Percentiles rank a stretch among this genome's conserved stretches.
These are phyloP conservation scores for Coemansia sp. DNA, from an alignment of 192 early-diverging fungal genomes.

Conservation along the genomic window DNA sequence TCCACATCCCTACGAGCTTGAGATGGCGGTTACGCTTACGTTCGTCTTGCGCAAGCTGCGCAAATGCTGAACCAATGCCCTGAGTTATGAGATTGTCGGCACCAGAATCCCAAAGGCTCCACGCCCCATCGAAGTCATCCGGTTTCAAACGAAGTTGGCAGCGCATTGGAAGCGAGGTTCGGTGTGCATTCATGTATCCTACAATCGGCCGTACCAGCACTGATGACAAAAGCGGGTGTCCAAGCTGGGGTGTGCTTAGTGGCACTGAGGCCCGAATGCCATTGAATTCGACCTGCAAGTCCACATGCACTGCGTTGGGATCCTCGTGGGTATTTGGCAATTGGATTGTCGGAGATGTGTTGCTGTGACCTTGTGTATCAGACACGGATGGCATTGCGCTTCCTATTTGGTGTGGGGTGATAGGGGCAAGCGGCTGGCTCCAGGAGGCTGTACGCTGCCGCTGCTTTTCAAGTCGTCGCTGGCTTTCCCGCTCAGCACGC, in stretches of 20 bases:
- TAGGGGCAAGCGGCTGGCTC: conserved; percentile 43
- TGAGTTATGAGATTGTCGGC: conserved; percentile 73
- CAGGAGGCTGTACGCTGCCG: conserved; percentile 49
- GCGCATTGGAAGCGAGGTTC: conserved; percentile 80
- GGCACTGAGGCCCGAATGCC: conserved; percentile 91
- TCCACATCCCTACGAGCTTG: conserved; percentile 89
- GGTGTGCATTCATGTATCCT: conserved; percentile 90
- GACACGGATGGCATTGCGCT: background rate
- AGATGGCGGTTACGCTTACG: conserved; percentile 78
- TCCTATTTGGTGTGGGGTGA: conserved; percentile 26
- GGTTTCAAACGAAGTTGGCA: conserved; percentile 76
- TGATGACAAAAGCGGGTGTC: conserved; percentile 74
- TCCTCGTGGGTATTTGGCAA: conserved; percentile 7
- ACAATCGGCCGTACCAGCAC: conserved; percentile 91
- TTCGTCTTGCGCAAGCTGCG: conserved; percentile 74
- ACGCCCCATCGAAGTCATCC: conserved; percentile 89
- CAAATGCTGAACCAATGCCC: conserved; percentile 81
- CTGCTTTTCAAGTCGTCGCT: conserved; percentile 44
- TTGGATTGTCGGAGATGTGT: background rate
- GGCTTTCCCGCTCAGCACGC: conserved; percentile 43
- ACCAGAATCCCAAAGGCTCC: conserved; percentile 85
- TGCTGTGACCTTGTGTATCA: background rate
- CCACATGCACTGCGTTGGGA: conserved; percentile 57
- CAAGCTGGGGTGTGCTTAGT: conserved; percentile 56
- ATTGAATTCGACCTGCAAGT: conserved; percentile 83